A percentile compares a stretch with the other conserved stretches of the same genome.
These are phyloP conservation scores for Aspergillus hancockii DNA, from an alignment of 495 filamentous ascomycete species.

Conservation along the genomic window DNA sequence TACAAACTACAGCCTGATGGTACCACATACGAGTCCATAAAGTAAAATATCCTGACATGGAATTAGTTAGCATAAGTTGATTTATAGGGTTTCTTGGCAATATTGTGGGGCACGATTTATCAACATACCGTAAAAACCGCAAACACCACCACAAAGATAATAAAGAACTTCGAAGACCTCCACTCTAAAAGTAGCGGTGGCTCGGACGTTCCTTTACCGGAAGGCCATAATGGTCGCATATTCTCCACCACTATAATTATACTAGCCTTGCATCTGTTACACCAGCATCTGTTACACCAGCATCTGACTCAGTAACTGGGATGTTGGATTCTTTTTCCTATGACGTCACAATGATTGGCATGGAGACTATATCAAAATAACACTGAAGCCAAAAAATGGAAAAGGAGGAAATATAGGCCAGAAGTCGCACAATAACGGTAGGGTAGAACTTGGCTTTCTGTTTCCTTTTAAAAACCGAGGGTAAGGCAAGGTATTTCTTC, in stretches of 20 bases:
- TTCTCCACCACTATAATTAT: neutral
- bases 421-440: neutral
- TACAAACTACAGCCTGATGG: neutral
- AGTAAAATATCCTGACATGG: slow-evolving; percentile 68
- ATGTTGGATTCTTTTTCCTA: neutral
- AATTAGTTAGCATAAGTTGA: slow-evolving; percentile 8
- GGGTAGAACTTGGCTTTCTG: neutral
- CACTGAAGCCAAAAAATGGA: neutral
- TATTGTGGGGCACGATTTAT: too few relatives aligned
- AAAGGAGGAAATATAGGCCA: neutral
- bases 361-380: neutral
- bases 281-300: neutral
- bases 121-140: slow-evolving; percentile 52
- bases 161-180: slow-evolving; percentile 47
- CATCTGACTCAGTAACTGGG: too few relatives aligned
- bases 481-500: neutral
- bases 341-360: neutral
- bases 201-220: neutral
- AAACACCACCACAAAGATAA: slow-evolving; percentile 53
- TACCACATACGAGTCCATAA: slow-evolving; percentile 61
- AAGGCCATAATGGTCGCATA: neutral
- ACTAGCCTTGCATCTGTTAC: neutral
- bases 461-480: neutral
- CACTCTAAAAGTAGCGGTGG: slow-evolving; percentile 17
- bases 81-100: neutral